Evolutionary conservation across 1,284 basidiomycete species (phyloP), one percentile per base, ranked within the genome.

Genomic region (Marasmius fiardii): DNA sequence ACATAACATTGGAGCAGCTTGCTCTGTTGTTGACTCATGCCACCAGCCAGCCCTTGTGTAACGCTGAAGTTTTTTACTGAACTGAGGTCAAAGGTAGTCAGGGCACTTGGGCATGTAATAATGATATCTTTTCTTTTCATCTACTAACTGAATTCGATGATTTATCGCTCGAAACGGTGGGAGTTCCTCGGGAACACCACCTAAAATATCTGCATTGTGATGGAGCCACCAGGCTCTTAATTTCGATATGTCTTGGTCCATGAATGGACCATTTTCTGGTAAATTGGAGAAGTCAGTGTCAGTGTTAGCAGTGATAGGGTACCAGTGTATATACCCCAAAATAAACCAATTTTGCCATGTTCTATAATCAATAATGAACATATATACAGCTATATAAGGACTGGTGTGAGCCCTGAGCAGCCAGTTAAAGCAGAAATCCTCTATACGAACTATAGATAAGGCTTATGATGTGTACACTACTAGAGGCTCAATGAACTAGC

Each of bases 71-170:
- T 71, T 70, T 60, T 41, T 16, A 41, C 39, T 41, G 20, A 41
- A 41, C 4, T 41, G 39, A 2, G 39, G 39, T n/a, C 16, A 16
- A 16, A 41, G 39, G 39, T 41, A 41, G 14, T 41, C 39, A 1
- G 16, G 39, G 20, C 70, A 73, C 11, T 58, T 34, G 0, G 69
- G 66, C 28, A 64, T 26, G 45, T 65, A 63, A 52, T 69, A 68
- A 1, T 51, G 49, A 35, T 68, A 68, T 53, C 33, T 55, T 56
- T 57, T 59, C 16, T 56, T 54, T n/a, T 61, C 52, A 34, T 73
- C 64, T 0, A 71, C 61, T 0, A 72, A 55, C 4, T 63, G 61
- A 14, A 72, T 71, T 24, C 64, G 52, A 53, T 73, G 71, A 58
- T 71, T 71, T 0, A 73, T 64, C 8, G 62, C 63, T 1, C 63